Percentiles rank a stretch among this genome's conserved stretches.
Evolutionary conservation across 2,329 filamentous ascomycete genomes (phyloP).

Genomic region (Pseudogymnoascus sp.): DNA sequence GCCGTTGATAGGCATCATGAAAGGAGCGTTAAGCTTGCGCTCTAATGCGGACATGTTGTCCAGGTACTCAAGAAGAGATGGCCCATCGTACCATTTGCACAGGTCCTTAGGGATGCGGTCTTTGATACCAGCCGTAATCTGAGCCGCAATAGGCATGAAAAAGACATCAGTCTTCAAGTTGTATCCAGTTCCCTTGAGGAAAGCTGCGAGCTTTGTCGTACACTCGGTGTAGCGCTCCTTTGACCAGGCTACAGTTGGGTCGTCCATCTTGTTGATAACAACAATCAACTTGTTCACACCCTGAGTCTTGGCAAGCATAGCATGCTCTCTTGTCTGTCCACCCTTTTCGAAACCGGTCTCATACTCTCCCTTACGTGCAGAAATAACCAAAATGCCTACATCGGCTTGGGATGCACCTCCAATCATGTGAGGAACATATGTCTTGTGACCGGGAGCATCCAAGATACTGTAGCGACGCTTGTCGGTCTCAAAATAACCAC

Average conservation of each 20-base stretch:
- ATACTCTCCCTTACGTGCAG: conserved; percentile 94
- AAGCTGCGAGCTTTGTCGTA: conserved; percentile 76
- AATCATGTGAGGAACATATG: conserved; percentile 97
- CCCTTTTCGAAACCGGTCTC: conserved; percentile 97
- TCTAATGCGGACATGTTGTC: conserved; percentile 88
- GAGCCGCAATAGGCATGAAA: conserved; percentile 95
- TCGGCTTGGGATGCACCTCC: conserved; percentile 89
- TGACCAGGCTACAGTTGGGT: conserved; percentile 92
- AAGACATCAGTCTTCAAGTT: conserved; percentile 88
- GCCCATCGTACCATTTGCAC: conserved; percentile 79
- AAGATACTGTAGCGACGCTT: conserved; percentile 95
- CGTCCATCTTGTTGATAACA: conserved; percentile 99
- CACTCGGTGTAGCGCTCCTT: conserved; percentile 91
- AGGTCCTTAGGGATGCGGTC: conserved; percentile 71
- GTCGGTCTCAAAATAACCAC: conserved; percentile 94
- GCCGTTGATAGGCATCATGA: conserved; percentile 97
- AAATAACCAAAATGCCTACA: conserved; percentile 92
- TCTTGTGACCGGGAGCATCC: conserved; percentile 96
- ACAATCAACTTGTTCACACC: conserved; percentile 96
- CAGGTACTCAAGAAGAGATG: conserved; percentile 91
- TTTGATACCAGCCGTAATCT: conserved; percentile 81
- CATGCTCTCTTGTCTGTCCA: conserved; percentile 94
- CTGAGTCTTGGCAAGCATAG: conserved; percentile 95
- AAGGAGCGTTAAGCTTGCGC: conserved; percentile 92
- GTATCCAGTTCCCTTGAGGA: conserved; percentile 89